phyloP scores from a whole-genome alignment of 106 monocot genomes.

The Alisma plantagoaquatica region DNA sequence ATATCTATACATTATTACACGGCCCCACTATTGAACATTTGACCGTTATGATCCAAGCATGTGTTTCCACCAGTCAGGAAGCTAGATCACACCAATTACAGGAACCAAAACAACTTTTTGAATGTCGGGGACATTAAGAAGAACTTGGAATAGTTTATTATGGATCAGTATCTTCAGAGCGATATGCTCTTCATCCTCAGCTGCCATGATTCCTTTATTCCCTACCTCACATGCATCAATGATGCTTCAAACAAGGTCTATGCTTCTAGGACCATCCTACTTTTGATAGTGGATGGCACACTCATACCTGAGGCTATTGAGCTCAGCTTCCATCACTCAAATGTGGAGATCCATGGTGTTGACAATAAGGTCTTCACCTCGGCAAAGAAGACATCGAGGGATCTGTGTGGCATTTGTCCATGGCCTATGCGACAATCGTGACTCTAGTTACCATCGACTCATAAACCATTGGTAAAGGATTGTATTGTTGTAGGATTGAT shows the following conservation, averaged over 20 bases:
- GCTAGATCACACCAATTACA: too few species aligned
- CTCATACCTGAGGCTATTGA: slow-evolving; percentile 10
- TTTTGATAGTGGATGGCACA: slow-evolving; percentile 18
- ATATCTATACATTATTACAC: too few species aligned
- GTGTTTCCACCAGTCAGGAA: too few species aligned
- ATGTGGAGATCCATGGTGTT: not conserved
- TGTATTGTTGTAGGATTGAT: too few species aligned
- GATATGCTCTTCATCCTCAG: slow-evolving; percentile 23
- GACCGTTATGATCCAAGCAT: too few species aligned
- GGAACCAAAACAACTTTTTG: too few species aligned
- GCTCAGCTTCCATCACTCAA: slow-evolving; percentile 2
- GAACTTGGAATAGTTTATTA: too few species aligned
- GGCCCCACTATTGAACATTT: too few species aligned
- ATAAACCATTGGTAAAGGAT: slow-evolving; percentile 35
- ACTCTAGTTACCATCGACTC: slow-evolving; percentile 9
- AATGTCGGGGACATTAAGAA: too few species aligned
- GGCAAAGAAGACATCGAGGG: slow-evolving; percentile 12
- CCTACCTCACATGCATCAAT: slow-evolving; percentile 13
- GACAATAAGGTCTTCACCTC: slow-evolving; percentile 8
- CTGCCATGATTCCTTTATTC: slow-evolving; percentile 5
- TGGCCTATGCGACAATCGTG: slow-evolving; percentile 6
- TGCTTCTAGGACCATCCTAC: slow-evolving; percentile 18
- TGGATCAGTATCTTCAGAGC: slow-evolving; percentile 11
- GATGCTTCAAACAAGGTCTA: slow-evolving; percentile 13
- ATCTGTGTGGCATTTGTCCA: slow-evolving; percentile 12